Evolutionary conservation across 2,329 filamentous ascomycete genomes (phyloP), one percentile per base, ranked within the genome.

Genomic region (Lecanicillium sp.): DNA sequence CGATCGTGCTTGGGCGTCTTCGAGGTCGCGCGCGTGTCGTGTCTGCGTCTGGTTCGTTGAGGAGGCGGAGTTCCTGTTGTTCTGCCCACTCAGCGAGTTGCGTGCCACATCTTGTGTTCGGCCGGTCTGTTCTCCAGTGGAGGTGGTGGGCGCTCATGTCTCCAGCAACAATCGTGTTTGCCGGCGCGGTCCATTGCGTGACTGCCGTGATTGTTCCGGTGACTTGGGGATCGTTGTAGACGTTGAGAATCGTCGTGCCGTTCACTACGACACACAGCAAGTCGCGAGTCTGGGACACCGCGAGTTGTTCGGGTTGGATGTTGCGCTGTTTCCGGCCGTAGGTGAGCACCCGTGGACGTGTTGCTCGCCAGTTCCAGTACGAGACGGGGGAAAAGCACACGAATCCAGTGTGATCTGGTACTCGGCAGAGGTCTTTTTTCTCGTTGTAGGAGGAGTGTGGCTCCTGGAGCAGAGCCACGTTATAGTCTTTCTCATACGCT

Each of bases 271-370:
- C 25, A 22, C 35, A 37, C 15, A 37, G 25, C 5, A 37, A 27
- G 25, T 37, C 35, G 9, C 35, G 25, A 16, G 14, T 49, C 6
- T 3, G 4, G 2, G 3, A 13, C 2, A 43, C 40, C 2, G 18
- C 57, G n/a, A 29, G 35, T 14, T 45, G 48, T 3, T 30, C 25
- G 9, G 31, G 5, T 6, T 7, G 6, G 13, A 33, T 7, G 13
- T 5, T 8, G 51, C 50, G 31, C 36, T 56, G 13, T 45, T 56
- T 25, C 35, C 29, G 17, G 4, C 30, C 16, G 12, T 30, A 37
- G 3, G 27, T 37, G 11, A 37, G 28, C 29, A 37, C 35, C n/a
- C 27, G 14, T 22, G 27, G 35, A 14, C 27, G 35, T 30, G 35
- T 31, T 9, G 14, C 35, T 22, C 27, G 27, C 12, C 14, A 29